These are phyloP conservation scores for Forsythia viridissima DNA, from an alignment of 257 asterid species.

Conservation along the genomic window DNA sequence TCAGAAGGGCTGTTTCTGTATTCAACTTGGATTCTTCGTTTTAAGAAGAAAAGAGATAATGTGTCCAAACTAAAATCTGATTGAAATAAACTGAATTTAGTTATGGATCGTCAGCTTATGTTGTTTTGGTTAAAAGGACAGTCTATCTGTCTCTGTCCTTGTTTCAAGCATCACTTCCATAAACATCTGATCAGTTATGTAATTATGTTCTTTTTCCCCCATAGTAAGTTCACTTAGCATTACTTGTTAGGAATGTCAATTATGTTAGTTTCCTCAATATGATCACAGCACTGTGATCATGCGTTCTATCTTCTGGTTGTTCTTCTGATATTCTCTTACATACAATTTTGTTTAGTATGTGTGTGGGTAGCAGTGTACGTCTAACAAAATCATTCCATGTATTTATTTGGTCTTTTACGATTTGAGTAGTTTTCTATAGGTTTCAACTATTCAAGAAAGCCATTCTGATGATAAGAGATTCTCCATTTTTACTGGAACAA, in stretches of 20 bases:
- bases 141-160: not conserved
- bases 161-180: not conserved
- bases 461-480: conserved; percentile 90
- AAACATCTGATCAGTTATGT: not conserved
- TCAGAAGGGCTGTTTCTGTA: not conserved
- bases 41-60: not conserved
- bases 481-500: conserved; percentile 93
- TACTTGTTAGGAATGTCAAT: not conserved
- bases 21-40: not conserved
- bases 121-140: not conserved
- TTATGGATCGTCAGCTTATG: not conserved
- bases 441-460: conserved; percentile 85
- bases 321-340: not conserved
- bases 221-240: not conserved
- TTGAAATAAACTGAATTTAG: not conserved
- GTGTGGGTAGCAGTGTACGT: not conserved
- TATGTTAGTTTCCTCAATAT: not conserved
- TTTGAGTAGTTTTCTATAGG: conserved; percentile 50
- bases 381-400: not conserved
- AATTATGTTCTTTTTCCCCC: not conserved
- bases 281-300: not conserved
- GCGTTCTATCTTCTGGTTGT: not conserved
- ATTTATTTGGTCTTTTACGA: conserved; percentile 21
- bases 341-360: conserved; percentile 2
- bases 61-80: not conserved